Percentiles rank a stretch among this genome's conserved stretches.
Conservation (phyloP, 2,329 filamentous ascomycete species). For the Pyricularia sp. region DNA sequence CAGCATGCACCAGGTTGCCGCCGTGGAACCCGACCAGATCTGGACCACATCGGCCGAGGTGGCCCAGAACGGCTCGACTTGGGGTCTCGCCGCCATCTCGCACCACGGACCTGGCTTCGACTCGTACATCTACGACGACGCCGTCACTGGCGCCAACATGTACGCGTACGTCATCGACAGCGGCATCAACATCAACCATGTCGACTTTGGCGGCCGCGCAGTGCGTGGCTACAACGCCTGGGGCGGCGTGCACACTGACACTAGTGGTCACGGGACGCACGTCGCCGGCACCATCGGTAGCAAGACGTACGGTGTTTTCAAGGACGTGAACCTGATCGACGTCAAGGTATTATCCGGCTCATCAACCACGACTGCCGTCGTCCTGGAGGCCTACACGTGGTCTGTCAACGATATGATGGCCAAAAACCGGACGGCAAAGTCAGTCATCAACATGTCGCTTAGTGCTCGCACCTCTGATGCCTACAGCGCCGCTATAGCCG, state of each 20-base stretch:
- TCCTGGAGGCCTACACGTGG: conserved; percentile 13
- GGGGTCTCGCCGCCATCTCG: conserved; percentile 17
- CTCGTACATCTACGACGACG: conserved; percentile 13
- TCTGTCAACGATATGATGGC: conserved; percentile 12
- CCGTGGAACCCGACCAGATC: conserved; percentile 15
- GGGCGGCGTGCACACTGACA: conserved; percentile 9
- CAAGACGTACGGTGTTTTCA: conserved; percentile 18
- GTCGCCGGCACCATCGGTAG: conserved; percentile 19
- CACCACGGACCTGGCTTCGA: conserved; percentile 8
- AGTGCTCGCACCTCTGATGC: conserved; percentile 9
- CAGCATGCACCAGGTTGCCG: conserved; percentile 18
- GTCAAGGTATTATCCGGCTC: conserved; percentile 17
- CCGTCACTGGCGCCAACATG: conserved; percentile 12
- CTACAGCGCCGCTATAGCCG: conserved; percentile 24
- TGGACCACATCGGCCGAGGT: neutral
- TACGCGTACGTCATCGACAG: conserved; percentile 33
- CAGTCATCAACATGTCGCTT: conserved; percentile 43
- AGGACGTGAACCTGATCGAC: conserved; percentile 15
- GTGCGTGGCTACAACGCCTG: conserved; percentile 16
- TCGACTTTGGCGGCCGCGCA: conserved; percentile 17
- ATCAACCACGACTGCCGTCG: conserved; percentile 4
- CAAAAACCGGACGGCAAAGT: conserved; percentile 29
- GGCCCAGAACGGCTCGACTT: conserved; percentile 8
- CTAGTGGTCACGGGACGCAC: conserved; percentile 20
- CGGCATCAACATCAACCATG: conserved; percentile 25